phyloP scores from a whole-genome alignment of 768 basidiomycete genomes.

The Kwoniella shandongensis region DNA sequence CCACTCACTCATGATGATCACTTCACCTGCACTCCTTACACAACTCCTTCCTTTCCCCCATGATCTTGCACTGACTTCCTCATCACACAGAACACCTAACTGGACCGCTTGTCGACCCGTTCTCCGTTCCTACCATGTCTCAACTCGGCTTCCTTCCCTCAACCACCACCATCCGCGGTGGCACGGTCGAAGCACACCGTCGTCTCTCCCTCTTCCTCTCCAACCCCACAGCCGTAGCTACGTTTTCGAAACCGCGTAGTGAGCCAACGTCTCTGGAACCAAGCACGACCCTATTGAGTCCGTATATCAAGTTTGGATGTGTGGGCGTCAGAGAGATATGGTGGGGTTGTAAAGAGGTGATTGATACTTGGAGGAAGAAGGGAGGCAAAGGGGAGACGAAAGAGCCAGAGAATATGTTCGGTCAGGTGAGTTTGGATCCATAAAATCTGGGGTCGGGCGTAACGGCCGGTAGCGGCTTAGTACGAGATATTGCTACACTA shows the following conservation, averaged over 20 bases:
- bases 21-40: too few species aligned
- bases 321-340: conserved; percentile 53
- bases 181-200: conserved; percentile 46
- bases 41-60: too few species aligned
- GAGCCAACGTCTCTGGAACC: conserved; percentile 53
- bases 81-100: conserved; percentile 35
- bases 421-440: conserved; percentile 35
- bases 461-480: too few species aligned
- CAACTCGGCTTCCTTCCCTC: conserved; percentile 46
- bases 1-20: too few species aligned
- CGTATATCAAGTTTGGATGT: conserved; percentile 55
- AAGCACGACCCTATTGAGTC: conserved; percentile 46
- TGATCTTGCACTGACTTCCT: too few species aligned
- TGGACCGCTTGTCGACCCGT: conserved; percentile 46
- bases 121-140: conserved; percentile 52
- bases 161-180: conserved; percentile 49
- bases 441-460: too few species aligned
- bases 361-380: conserved; percentile 34
- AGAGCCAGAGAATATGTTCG: conserved; percentile 54
- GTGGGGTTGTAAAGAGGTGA: conserved; percentile 49
- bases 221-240: conserved; percentile 43
- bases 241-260: conserved; percentile 55
- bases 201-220: conserved; percentile 40
- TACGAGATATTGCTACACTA: too few species aligned
- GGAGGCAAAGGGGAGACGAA: conserved; percentile 41